Percentiles rank a stretch among this genome's conserved stretches.
Evolutionary conservation across 2,329 filamentous ascomycete genomes (phyloP).

Genomic region (Cladosporium sp.): DNA sequence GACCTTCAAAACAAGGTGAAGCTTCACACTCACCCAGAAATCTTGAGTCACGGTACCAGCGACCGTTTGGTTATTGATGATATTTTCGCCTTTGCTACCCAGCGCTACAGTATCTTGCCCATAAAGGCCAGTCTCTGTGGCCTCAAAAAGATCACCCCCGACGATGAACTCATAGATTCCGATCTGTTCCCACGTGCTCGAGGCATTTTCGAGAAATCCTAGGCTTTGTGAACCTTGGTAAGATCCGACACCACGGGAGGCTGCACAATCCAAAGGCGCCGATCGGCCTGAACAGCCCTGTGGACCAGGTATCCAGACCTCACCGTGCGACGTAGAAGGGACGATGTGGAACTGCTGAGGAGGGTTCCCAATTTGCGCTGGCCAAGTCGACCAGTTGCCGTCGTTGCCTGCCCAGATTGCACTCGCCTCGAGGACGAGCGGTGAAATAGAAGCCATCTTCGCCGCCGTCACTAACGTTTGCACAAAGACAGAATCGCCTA

Average conservation of each 20-base stretch:
- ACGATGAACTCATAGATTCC: conserved; percentile 36
- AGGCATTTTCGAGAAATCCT: conserved; percentile 31
- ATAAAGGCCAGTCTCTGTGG: conserved; percentile 45
- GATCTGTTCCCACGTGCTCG: conserved; percentile 34
- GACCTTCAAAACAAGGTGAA: not conserved
- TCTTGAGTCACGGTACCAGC: conserved; percentile 37
- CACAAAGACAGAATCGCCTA: not conserved
- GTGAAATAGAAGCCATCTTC: conserved; percentile 1
- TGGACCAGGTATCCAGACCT: conserved; percentile 36
- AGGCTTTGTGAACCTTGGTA: conserved; percentile 45
- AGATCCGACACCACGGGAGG: conserved; percentile 22
- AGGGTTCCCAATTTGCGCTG: conserved; percentile 22
- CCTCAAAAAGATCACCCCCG: conserved; percentile 48
- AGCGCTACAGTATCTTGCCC: conserved; percentile 39
- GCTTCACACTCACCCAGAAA: conserved; percentile 30
- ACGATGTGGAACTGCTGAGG: conserved; percentile 23
- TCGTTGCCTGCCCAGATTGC: conserved; percentile 26
- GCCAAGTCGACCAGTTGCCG: conserved; percentile 27
- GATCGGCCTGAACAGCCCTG: conserved; percentile 36
- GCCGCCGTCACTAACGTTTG: not conserved
- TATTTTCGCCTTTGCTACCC: conserved; percentile 10
- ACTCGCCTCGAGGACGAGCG: conserved; percentile 15
- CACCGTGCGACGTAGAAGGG: conserved; percentile 34
- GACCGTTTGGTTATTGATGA: conserved; percentile 37
- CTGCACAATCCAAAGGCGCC: conserved; percentile 24